Evolutionary conservation across 495 filamentous ascomycete genomes (phyloP), one percentile per base, ranked within the genome.

Genomic region (Penicillium waksmanii): DNA sequence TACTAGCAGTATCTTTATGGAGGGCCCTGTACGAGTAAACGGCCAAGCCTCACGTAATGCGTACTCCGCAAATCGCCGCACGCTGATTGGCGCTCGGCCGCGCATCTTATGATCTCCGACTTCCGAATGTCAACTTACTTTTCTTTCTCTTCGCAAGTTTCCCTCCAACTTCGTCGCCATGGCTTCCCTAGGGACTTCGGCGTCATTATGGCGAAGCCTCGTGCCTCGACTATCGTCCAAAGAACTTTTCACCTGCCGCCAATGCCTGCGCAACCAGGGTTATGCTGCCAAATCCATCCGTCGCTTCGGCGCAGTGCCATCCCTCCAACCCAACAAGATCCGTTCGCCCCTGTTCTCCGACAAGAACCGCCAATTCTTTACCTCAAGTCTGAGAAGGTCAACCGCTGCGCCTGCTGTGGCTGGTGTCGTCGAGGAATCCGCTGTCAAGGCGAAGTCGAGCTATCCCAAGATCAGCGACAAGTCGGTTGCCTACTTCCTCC

Each of bases 401-500:
- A 60, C 64, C 1, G 73, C 76, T 9, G 61, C 66, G 5, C 66
- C 71, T 0, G 55, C 66, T 0, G 50, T 65, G 13, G 58, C 59
- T 1, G 62, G 57, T 47, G 59, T 62, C 7, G 56, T 66, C 1
- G 64, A 65, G 44, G 63, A 70, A 35, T 64, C 50, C 4, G 66
- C 66, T 9, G 55, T 72, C 13, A 69, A 74, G 50, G 57, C 63
- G 12, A 75, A 74, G 56, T 73, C 74, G 11, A 69, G 82, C 70
- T 96, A 92, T 66, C 93, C 93, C 6, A 80, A 89, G 56, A 84
- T 83, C 12, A 91, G 81, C 69, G 79, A 84, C 60, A 93, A 89
- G 72, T 60, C 73, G 5, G 93, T 96, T 47, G 95, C 86, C 51
- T 97, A 94, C 79, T 98, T 92, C 92, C 82, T 98, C 17, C 75